phyloP scores from a whole-genome alignment of 257 asterid species.

The Ajuga chamaepitys region DNA sequence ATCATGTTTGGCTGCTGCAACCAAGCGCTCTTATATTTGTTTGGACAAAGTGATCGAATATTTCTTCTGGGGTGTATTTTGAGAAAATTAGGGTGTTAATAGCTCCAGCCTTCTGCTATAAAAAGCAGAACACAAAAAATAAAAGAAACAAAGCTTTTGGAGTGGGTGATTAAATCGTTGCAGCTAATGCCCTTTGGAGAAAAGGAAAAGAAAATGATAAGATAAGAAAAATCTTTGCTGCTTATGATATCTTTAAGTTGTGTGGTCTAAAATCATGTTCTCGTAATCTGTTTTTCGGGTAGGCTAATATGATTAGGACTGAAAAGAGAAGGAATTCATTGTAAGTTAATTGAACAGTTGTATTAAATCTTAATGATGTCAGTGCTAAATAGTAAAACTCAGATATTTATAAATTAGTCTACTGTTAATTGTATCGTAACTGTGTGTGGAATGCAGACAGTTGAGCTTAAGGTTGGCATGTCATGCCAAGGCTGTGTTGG shows the following conservation, averaged over 20 bases:
- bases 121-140: no score
- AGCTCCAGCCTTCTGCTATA: no score
- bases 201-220: no score
- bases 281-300: background rate
- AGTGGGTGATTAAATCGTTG: no score
- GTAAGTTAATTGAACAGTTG: no score
- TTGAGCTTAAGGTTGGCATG: constrained; percentile 90
- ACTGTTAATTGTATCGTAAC: background rate
- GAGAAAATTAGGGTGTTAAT: no score
- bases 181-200: background rate
- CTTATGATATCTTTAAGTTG: constrained; percentile 4
- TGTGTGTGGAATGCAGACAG: constrained; percentile 52
- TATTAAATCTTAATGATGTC: no score
- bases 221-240: background rate
- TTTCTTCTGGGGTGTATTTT: no score
- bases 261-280: background rate
- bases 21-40: no score
- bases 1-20: no score
- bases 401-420: background rate
- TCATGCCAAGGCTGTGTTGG: constrained; percentile 92
- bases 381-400: background rate
- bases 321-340: background rate
- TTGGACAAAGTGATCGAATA: no score
- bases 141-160: background rate
- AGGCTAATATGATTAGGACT: background rate